These are phyloP conservation scores for Solanum neorickii DNA, from an alignment of 257 asterid species.

Conservation along the genomic window DNA sequence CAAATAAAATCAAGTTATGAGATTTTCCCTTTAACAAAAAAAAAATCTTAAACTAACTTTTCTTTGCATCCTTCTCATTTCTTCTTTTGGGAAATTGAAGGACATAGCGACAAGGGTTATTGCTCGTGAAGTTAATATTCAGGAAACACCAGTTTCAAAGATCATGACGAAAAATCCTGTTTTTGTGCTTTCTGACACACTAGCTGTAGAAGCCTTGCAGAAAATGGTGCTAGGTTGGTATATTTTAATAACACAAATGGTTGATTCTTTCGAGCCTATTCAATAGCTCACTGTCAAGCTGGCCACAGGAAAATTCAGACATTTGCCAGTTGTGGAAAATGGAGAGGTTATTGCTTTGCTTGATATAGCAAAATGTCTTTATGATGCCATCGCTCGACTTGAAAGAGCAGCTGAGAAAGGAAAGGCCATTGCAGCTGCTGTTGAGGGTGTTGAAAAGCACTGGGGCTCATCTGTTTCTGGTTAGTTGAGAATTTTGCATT, in stretches of 20 bases:
- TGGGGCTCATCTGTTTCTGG: slow-evolving; percentile 91
- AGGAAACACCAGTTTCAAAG: slow-evolving; percentile 81
- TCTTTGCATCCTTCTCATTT: neutral
- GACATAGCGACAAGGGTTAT: slow-evolving; percentile 84
- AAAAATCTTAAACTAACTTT: neutral
- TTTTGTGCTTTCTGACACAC: slow-evolving; percentile 93
- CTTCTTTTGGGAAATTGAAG: slow-evolving; percentile 18
- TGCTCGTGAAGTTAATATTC: slow-evolving; percentile 66
- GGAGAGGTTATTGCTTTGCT: slow-evolving; percentile 96
- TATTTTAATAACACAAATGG: neutral
- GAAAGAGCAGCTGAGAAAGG: slow-evolving; percentile 99
- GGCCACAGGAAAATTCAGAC: slow-evolving; percentile 84
- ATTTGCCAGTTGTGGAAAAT: slow-evolving; percentile 89
- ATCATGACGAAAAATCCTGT: slow-evolving; percentile 98
- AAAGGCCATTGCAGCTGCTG: slow-evolving; percentile 96
- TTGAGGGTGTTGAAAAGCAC: slow-evolving; percentile 96
- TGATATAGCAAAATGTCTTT: slow-evolving; percentile 90
- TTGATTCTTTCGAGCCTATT: neutral
- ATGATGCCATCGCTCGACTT: slow-evolving; percentile 96
- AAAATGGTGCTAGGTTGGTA: slow-evolving; percentile 92
- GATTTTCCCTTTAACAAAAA: neutral
- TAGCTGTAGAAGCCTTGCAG: slow-evolving; percentile 96
- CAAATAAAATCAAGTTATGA: neutral
- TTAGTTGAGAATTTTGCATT: slow-evolving; percentile 18
- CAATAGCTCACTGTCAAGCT: neutral